These are phyloP conservation scores for Heliamphora pulchella DNA, from an alignment of 179 eudicot species.

Conservation along the genomic window DNA sequence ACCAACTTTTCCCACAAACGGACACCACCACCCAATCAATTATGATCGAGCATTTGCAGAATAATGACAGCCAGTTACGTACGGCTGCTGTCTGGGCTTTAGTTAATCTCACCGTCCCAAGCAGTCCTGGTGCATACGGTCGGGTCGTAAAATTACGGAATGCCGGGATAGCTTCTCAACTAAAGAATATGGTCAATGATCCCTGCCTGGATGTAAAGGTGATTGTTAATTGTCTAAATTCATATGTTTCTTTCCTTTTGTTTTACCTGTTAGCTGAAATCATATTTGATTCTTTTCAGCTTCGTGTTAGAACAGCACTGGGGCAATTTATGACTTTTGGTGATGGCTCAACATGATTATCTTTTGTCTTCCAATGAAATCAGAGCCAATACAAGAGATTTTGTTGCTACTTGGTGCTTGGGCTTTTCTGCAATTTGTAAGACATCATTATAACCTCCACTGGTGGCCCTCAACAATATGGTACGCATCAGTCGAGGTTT, in stretches of 20 bases:
- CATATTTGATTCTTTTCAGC: constrained; percentile 38
- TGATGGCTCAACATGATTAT: constrained; percentile 35
- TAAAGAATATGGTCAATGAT: constrained; percentile 76
- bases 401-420: constrained; percentile 15
- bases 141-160: constrained; percentile 51
- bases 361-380: not conserved
- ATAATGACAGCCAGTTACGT: constrained; percentile 52
- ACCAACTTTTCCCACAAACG: constrained; percentile 45
- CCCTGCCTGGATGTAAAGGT: constrained; percentile 92
- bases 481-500: constrained; percentile 20
- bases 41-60: constrained; percentile 54
- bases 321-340: constrained; percentile 43
- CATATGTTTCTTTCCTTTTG: not conserved
- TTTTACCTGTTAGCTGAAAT: constrained; percentile 6
- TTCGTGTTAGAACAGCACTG: constrained; percentile 63
- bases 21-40: constrained; percentile 36
- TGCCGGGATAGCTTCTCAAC: constrained; percentile 58
- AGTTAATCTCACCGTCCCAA: constrained; percentile 70
- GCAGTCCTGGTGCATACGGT: constrained; percentile 56
- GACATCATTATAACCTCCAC: constrained; percentile 1
- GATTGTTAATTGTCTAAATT: not conserved
- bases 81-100: constrained; percentile 72
- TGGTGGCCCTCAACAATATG: constrained; percentile 15
- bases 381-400: constrained; percentile 9
- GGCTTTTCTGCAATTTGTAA: constrained; percentile 10